phyloP scores from a whole-genome alignment of 1,284 basidiomycete species.

The Cutaneotrichosporon sp. region DNA sequence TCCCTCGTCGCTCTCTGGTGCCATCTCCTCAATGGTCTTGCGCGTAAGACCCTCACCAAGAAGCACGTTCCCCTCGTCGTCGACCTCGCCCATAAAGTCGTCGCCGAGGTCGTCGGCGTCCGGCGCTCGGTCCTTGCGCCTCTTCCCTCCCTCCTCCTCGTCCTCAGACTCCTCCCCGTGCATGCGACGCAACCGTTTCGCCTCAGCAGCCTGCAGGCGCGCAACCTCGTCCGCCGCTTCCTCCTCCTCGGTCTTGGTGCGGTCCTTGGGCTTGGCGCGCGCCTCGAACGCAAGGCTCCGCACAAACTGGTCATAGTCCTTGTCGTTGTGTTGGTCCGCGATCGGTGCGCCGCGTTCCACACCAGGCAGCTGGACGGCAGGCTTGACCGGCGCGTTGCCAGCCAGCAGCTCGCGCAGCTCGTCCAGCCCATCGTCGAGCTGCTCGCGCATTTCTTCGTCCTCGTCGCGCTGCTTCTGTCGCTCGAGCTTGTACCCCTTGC shows the following conservation, averaged over 20 bases:
- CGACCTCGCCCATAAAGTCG: conserved; percentile 63
- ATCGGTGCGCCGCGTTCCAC: conserved; percentile 48
- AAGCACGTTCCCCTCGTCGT: conserved; percentile 57
- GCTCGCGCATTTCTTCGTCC: conserved; percentile 80
- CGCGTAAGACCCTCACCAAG: conserved; percentile 59
- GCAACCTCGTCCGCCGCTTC: conserved; percentile 85
- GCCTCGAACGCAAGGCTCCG: conserved; percentile 90
- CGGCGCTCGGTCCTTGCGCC: conserved; percentile 33
- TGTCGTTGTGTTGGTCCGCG: conserved; percentile 45
- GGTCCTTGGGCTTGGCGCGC: conserved; percentile 89
- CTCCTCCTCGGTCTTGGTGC: conserved; percentile 96
- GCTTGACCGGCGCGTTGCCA: conserved; percentile 58
- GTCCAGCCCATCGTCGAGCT: conserved; percentile 85
- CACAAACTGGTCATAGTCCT: conserved; percentile 84
- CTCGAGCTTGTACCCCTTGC: conserved; percentile 76
- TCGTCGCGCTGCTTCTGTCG: conserved; percentile 82
- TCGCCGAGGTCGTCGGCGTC: conserved; percentile 85
- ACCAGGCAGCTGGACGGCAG: conserved; percentile 48
- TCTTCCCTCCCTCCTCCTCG: conserved; percentile 59
- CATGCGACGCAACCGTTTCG: conserved; percentile 78
- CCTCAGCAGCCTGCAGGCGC: conserved; percentile 80
- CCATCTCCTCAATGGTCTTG: conserved; percentile 46
- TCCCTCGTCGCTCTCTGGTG: conserved; percentile 40
- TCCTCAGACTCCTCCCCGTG: conserved; percentile 69
- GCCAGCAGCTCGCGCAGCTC: conserved; percentile 76